These are phyloP conservation scores for Xylaria sp. DNA, from an alignment of 2,329 filamentous ascomycete species.

Conservation along the genomic window DNA sequence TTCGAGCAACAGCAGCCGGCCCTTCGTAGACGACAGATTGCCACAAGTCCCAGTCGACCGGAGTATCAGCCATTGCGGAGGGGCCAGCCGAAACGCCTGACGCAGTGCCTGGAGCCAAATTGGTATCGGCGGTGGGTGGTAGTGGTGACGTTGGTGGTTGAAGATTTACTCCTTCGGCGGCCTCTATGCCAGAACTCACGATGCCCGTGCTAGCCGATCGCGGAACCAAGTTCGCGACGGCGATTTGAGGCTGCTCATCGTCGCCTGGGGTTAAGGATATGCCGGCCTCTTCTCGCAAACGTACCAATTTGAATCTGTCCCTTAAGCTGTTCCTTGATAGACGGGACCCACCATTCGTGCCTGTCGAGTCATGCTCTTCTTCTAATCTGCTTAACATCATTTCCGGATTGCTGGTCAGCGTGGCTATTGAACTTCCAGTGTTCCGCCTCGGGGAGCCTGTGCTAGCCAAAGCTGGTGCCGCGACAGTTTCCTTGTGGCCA, in stretches of 20 bases:
- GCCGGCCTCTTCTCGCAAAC: constrained; percentile 77
- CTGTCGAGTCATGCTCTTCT: constrained; percentile 68
- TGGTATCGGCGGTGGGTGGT: constrained; percentile 72
- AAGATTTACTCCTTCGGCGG: constrained; percentile 41
- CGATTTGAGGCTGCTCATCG: constrained; percentile 58
- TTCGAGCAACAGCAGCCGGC: constrained; percentile 84
- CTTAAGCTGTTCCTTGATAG: constrained; percentile 72
- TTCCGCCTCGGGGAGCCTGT: constrained; percentile 69
- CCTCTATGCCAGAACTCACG: constrained; percentile 44
- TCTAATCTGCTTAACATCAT: constrained; percentile 81
- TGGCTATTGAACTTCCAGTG: constrained; percentile 82
- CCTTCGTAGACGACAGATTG: constrained; percentile 96
- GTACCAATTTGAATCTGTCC: constrained; percentile 81
- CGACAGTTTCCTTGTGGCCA: constrained; percentile 62
- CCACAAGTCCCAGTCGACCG: constrained; percentile 99
- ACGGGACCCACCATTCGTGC: constrained; percentile 57
- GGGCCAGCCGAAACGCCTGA: constrained; percentile 82
- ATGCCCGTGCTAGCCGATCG: constrained; percentile 38
- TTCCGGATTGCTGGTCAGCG: constrained; percentile 82
- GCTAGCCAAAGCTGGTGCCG: constrained; percentile 61
- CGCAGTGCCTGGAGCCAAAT: constrained; percentile 84
- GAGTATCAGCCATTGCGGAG: constrained; percentile 73
- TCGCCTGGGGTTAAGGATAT: constrained; percentile 64
- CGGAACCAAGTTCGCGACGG: constrained; percentile 41
- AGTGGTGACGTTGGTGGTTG: constrained; percentile 58